phyloP scores from a whole-genome alignment of 2,329 filamentous ascomycete species.

The Penicillium sp. region DNA sequence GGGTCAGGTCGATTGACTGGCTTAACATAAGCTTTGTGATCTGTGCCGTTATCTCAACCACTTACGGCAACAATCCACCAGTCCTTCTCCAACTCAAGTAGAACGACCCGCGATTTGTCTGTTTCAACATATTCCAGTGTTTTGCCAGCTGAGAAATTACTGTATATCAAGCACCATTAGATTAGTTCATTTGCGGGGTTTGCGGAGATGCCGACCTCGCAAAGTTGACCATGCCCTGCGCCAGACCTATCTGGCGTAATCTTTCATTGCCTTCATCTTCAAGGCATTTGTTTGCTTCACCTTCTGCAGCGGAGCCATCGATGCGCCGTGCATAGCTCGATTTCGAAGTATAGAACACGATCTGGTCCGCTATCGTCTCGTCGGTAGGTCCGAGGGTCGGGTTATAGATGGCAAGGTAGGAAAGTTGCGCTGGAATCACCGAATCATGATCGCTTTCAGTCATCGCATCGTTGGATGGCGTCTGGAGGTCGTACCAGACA shows the following conservation, averaged over 20 bases:
- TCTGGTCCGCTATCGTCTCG: slow-evolving; percentile 74
- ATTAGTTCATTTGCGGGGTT: slow-evolving; percentile 11
- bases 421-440: slow-evolving; percentile 75
- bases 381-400: slow-evolving; percentile 73
- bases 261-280: slow-evolving; percentile 78
- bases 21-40: slow-evolving; percentile 17
- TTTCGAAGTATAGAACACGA: slow-evolving; percentile 84
- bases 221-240: slow-evolving; percentile 95
- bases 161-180: slow-evolving; percentile 35
- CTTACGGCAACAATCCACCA: slow-evolving; percentile 96
- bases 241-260: slow-evolving; percentile 88
- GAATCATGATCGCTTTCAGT: slow-evolving; percentile 37
- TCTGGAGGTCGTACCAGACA: slow-evolving; percentile 14
- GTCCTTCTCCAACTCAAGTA: slow-evolving; percentile 81
- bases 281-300: slow-evolving; percentile 31
- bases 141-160: slow-evolving; percentile 76
- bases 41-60: slow-evolving; percentile 14
- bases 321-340: slow-evolving; percentile 29
- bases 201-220: slow-evolving; percentile 55
- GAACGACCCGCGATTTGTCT: slow-evolving; percentile 77
- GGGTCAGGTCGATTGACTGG: slow-evolving; percentile 79
- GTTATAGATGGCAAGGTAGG: slow-evolving; percentile 94
- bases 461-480: slow-evolving; percentile 37
- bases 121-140: slow-evolving; percentile 86
- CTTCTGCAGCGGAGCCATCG: slow-evolving; percentile 18